These are phyloP conservation scores for Leptodontidium sp. DNA, from an alignment of 2,329 filamentous ascomycete genomes.

Conservation along the genomic window DNA sequence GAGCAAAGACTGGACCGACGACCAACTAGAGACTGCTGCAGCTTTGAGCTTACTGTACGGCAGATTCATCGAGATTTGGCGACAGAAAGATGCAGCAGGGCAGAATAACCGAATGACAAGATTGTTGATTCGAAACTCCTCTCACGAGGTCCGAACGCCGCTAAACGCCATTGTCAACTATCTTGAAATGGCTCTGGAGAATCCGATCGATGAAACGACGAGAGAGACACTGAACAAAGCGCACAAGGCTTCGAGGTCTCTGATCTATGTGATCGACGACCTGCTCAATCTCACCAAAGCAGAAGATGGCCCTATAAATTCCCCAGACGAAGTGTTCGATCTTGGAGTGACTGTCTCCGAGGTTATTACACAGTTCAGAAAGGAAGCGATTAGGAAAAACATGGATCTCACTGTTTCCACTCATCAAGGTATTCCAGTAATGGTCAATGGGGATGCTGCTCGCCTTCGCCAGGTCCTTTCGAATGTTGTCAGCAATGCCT, in stretches of 20 bases:
- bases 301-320: slow-evolving; percentile 79
- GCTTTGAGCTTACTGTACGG: slow-evolving; percentile 86
- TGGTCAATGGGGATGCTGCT: slow-evolving; percentile 80
- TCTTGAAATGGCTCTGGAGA: slow-evolving; percentile 88
- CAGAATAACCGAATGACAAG: slow-evolving; percentile 83
- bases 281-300: slow-evolving; percentile 87
- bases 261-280: slow-evolving; percentile 95
- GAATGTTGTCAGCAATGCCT: slow-evolving; percentile 85
- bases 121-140: slow-evolving; percentile 84
- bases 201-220: slow-evolving; percentile 79
- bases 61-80: slow-evolving; percentile 92
- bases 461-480: slow-evolving; percentile 81
- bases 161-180: slow-evolving; percentile 96
- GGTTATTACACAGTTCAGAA: slow-evolving; percentile 76
- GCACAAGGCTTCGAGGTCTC: slow-evolving; percentile 88
- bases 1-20: slow-evolving; percentile 87
- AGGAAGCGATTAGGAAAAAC: slow-evolving; percentile 78
- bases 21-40: slow-evolving; percentile 88
- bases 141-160: slow-evolving; percentile 89
- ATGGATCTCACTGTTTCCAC: slow-evolving; percentile 74
- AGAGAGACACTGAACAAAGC: slow-evolving; percentile 84
- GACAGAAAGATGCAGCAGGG: slow-evolving; percentile 85
- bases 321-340: slow-evolving; percentile 84
- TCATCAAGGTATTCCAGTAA: slow-evolving; percentile 72
- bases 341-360: slow-evolving; percentile 74